phyloP scores from a whole-genome alignment of 2,329 filamentous ascomycete genomes.

The Monilinia vaccinii-corymbosi region DNA sequence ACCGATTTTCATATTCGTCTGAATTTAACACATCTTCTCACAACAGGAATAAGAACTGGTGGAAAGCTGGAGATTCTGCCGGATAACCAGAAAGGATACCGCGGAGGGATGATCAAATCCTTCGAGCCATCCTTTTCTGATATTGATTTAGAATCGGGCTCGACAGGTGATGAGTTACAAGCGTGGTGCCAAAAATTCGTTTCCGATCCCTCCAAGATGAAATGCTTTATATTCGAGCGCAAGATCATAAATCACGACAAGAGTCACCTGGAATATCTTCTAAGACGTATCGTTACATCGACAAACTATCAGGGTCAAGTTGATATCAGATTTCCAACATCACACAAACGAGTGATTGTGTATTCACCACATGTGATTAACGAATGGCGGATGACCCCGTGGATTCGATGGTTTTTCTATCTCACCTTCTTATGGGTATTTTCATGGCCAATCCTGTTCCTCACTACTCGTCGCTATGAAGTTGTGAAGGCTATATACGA shows the following conservation, averaged over 20 bases:
- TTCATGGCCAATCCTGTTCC: conserved; percentile 60
- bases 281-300: conserved; percentile 47
- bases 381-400: conserved; percentile 52
- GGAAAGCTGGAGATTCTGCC: conserved; percentile 44
- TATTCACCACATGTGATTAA: conserved; percentile 57
- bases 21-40: conserved; percentile 51
- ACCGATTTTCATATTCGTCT: conserved; percentile 52
- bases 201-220: conserved; percentile 46
- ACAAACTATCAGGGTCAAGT: conserved; percentile 61
- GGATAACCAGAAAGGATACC: conserved; percentile 50
- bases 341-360: conserved; percentile 48
- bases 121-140: conserved; percentile 38
- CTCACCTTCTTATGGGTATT: conserved; percentile 60
- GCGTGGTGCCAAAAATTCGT: conserved; percentile 62
- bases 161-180: conserved; percentile 9
- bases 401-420: conserved; percentile 57
- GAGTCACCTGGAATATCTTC: conserved; percentile 38
- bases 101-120: conserved; percentile 52
- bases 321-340: conserved; percentile 48
- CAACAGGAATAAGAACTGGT: conserved; percentile 33
- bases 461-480: conserved; percentile 58
- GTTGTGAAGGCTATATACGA: conserved; percentile 48
- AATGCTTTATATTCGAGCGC: conserved; percentile 44
- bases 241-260: conserved; percentile 53
- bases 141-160: conserved; percentile 10